phyloP scores from a whole-genome alignment of 2,329 filamentous ascomycete genomes.

The Penicillium rolfsii region DNA sequence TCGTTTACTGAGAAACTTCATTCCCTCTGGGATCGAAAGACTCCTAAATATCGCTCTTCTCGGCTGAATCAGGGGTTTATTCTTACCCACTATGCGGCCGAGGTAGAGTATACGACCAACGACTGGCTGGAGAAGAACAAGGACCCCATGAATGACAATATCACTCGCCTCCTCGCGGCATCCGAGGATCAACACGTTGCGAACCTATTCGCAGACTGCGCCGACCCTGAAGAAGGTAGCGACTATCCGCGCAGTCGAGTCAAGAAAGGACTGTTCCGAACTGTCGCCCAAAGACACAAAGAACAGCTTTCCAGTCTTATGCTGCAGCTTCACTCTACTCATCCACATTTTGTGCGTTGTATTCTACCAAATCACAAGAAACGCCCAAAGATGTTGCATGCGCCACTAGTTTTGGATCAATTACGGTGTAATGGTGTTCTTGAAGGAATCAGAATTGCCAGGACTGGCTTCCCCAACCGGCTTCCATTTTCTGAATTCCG shows the following conservation, averaged over 20 bases:
- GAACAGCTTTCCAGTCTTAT: conserved; percentile 97
- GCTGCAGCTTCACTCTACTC: conserved; percentile 90
- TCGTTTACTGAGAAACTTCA: conserved; percentile 98
- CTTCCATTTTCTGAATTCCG: conserved; percentile 92
- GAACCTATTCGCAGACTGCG: conserved; percentile 83
- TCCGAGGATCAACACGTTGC: conserved; percentile 85
- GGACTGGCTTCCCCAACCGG: conserved; percentile 94
- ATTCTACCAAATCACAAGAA: conserved; percentile 99
- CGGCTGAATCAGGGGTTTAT: conserved; percentile 90
- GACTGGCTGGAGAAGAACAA: conserved; percentile 99
- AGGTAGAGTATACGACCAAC: conserved; percentile 94
- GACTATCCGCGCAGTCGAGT: conserved; percentile 75
- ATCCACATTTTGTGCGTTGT: conserved; percentile 97
- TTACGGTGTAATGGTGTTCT: conserved; percentile 98
- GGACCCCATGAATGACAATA: conserved; percentile 94
- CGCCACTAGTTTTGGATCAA: conserved; percentile 91
- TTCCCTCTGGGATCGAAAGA: conserved; percentile 94
- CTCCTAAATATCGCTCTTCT: conserved; percentile 86
- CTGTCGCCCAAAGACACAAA: conserved; percentile 94
- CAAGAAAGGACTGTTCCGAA: conserved; percentile 96
- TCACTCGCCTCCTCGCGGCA: conserved; percentile 81
- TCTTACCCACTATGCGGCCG: conserved; percentile 94
- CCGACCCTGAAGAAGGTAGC: conserved; percentile 72
- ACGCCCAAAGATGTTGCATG: conserved; percentile 87
- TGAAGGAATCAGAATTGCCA: conserved; percentile 96